Evolutionary conservation across 1,139 yeast genomes (phyloP), one percentile per base, ranked within the genome.

Genomic region (Waltiozyma sp.): DNA sequence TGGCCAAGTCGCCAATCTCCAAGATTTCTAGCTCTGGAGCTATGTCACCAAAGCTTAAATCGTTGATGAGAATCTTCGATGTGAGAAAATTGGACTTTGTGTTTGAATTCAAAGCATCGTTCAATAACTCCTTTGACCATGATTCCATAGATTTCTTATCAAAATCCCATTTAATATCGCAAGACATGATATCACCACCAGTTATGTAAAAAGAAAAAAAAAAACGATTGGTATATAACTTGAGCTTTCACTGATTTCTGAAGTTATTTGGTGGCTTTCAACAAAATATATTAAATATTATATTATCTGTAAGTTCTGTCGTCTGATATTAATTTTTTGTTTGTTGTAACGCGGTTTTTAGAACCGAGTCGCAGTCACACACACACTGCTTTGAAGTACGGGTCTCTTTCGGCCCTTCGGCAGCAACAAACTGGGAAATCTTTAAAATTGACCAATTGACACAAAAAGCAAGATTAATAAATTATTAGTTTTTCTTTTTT

Each of bases 1-100:
- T 72, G 13, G 82, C 95, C 40, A 87, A 64, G 58, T 86, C 95
- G 2, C 95, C 95, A 50, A 86, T 82, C 57, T 86, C 95, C 47
- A 86, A 66, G 37, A 87, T 82, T 61, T 86, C 95, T 50, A 86
- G 77, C 45, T 72, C 70, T 0, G 96, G 95, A 1, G 95, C 80
- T 43, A 72, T 72, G 45, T 79, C 73, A 9, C 96, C 96, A 63
- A 87, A 80, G 52, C 80, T 75, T 40, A 87, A 70, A 51, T 85
- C 91, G 47, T 80, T 73, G 45, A 87, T 87, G 41, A 69, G 66
- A 48, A 87, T 85, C 43, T 73, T 74, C 35, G 87, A 85, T 23
- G 88, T 89, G 28, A 87, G 66, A 16, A 86, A 80, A 42, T 77
- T 76, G 9, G 95, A 95, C 38, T 81, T 62, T 51, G 77, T 80